Evolutionary conservation across 2,329 filamentous ascomycete genomes (phyloP).

Genomic region (Diaporthe velutina): DNA sequence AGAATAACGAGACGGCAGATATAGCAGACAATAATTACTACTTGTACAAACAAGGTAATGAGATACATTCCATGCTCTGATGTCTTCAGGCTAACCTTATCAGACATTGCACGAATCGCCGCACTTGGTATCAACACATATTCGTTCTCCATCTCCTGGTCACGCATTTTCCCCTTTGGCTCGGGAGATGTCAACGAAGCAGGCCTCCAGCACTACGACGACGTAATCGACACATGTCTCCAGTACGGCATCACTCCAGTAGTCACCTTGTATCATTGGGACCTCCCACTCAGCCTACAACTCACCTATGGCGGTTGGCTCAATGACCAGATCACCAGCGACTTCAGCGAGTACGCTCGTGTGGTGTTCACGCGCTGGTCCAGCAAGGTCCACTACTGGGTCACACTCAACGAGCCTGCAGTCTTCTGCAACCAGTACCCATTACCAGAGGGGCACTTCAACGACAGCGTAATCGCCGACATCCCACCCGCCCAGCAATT

Average conservation of each 20-base stretch:
- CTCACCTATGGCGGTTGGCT: slow-evolving; percentile 28
- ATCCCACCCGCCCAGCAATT: slow-evolving; percentile 12
- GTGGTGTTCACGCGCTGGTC: slow-evolving; percentile 10
- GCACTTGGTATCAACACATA: slow-evolving; percentile 32
- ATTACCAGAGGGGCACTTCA: slow-evolving; percentile 24
- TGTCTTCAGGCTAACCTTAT: neutral
- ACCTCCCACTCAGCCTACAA: slow-evolving; percentile 28
- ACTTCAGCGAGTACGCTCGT: slow-evolving; percentile 34
- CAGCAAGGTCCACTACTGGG: slow-evolving; percentile 27
- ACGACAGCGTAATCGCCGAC: neutral
- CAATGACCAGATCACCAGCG: slow-evolving; percentile 21
- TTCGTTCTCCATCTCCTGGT: slow-evolving; percentile 26
- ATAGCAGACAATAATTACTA: slow-evolving; percentile 27
- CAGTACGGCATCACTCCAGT: slow-evolving; percentile 22
- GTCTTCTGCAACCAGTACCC: slow-evolving; percentile 14
- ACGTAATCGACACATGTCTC: slow-evolving; percentile 30
- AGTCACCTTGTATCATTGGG: slow-evolving; percentile 22
- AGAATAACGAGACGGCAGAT: slow-evolving; percentile 21
- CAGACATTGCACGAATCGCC: slow-evolving; percentile 29
- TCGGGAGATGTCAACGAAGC: slow-evolving; percentile 12
- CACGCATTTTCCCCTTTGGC: slow-evolving; percentile 28
- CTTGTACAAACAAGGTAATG: slow-evolving; percentile 21
- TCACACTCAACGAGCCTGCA: slow-evolving; percentile 16
- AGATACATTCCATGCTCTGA: neutral
- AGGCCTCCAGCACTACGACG: slow-evolving; percentile 23